These are phyloP conservation scores for Fraxinus angustifolia DNA, from an alignment of 305 asterid genomes.

Conservation along the genomic window DNA sequence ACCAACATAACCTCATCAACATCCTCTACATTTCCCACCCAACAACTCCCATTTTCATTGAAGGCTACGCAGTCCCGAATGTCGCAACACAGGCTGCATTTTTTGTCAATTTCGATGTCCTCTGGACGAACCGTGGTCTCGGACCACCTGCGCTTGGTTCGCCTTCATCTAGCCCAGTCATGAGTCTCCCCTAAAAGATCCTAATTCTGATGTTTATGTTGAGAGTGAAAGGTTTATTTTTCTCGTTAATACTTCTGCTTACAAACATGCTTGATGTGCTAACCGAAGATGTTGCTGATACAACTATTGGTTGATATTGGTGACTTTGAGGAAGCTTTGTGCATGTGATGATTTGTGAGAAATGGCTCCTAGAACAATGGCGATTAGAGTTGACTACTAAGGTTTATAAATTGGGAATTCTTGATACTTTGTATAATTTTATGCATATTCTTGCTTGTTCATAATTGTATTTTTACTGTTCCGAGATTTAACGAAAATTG, in stretches of 20 bases:
- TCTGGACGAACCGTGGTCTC: too few relatives aligned
- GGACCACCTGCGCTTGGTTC: too few relatives aligned
- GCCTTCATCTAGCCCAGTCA: too few relatives aligned
- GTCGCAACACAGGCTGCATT: too few relatives aligned
- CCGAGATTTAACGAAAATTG: background rate
- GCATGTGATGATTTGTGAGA: constrained; percentile 46
- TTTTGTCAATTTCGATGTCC: too few relatives aligned
- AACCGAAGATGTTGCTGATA: constrained; percentile 73
- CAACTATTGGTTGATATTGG: constrained; percentile 52
- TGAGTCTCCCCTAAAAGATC: too few relatives aligned
- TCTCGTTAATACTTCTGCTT: constrained; percentile 1
- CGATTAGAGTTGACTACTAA: constrained; percentile 44
- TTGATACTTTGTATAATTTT: background rate
- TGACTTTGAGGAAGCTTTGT: constrained; percentile 52
- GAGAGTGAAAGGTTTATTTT: too few relatives aligned
- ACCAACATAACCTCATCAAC: too few relatives aligned
- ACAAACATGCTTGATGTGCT: constrained; percentile 77
- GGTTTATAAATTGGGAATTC: constrained; percentile 35
- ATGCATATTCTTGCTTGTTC: background rate
- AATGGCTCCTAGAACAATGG: constrained; percentile 46
- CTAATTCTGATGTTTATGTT: too few relatives aligned
- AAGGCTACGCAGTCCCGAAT: too few relatives aligned
- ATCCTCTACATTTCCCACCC: too few relatives aligned
- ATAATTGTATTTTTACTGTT: background rate
- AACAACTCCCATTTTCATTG: too few relatives aligned